Conservation (phyloP, 2,329 filamentous ascomycete genomes). For the Knufia petricola region DNA sequence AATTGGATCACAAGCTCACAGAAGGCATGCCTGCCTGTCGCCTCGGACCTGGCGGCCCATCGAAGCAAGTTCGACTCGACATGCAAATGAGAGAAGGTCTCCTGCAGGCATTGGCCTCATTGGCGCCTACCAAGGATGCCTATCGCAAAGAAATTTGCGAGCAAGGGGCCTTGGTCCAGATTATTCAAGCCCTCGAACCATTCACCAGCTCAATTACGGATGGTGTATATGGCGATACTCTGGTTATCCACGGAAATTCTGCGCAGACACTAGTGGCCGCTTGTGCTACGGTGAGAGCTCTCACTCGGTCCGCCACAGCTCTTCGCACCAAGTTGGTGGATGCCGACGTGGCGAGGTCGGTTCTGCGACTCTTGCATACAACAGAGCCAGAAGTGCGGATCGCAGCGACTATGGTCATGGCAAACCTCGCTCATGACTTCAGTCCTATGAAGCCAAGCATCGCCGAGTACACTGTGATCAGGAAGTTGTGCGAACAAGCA, state of each 20-base stretch:
- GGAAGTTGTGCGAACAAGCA: constrained; percentile 71
- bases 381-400: constrained; percentile 70
- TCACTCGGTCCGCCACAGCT: constrained; percentile 76
- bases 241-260: constrained; percentile 56
- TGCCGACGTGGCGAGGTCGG: constrained; percentile 65
- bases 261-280: constrained; percentile 71
- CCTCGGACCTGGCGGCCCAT: constrained; percentile 42
- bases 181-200: constrained; percentile 71
- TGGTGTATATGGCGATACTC: constrained; percentile 1
- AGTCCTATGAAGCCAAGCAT: constrained; percentile 84
- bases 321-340: constrained; percentile 82
- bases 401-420: constrained; percentile 72
- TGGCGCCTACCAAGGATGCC: constrained; percentile 71
- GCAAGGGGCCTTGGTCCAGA: constrained; percentile 67
- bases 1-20: background rate
- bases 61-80: constrained; percentile 55
- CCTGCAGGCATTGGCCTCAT: constrained; percentile 68
- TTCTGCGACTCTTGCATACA: constrained; percentile 67
- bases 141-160: constrained; percentile 76
- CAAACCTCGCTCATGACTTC: constrained; percentile 77
- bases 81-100: constrained; percentile 67
- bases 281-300: constrained; percentile 68
- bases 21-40: constrained; percentile 7
- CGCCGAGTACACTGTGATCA: constrained; percentile 62
- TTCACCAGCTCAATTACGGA: constrained; percentile 27